A percentile compares a stretch with the other conserved stretches of the same genome.
These are phyloP conservation scores for Cavenderia fasciculata DNA, from an alignment of 78 protist genomes.

Conservation along the genomic window DNA sequence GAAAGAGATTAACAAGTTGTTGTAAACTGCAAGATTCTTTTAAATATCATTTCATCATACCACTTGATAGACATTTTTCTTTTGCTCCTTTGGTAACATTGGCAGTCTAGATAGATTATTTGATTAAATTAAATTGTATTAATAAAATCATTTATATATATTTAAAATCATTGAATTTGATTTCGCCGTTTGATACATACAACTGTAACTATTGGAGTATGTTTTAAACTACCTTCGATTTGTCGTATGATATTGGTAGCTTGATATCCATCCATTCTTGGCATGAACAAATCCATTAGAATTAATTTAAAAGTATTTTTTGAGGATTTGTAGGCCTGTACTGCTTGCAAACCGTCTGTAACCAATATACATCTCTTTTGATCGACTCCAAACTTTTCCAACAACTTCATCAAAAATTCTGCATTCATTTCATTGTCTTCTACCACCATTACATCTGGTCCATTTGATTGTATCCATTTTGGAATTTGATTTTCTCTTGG, in stretches of 20 bases:
- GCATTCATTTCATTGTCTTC: constrained; percentile 76
- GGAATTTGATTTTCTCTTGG: too few relatives aligned
- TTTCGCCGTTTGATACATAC: constrained; percentile 7
- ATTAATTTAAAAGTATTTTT: constrained; percentile 23
- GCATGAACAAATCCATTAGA: constrained; percentile 74
- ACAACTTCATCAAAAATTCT: constrained; percentile 44
- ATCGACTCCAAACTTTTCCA: constrained; percentile 68
- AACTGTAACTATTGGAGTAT: constrained; percentile 69
- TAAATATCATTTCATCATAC: not conserved
- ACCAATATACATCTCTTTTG: constrained; percentile 56
- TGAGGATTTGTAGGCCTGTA: constrained; percentile 30
- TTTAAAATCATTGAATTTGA: not conserved
- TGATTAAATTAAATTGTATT: not conserved
- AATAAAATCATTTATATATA: not conserved
- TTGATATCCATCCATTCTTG: constrained; percentile 74
- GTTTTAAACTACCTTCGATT: constrained; percentile 27
- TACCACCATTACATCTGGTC: constrained; percentile 69
- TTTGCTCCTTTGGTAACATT: constrained; percentile 73
- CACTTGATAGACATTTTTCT: constrained; percentile 67
- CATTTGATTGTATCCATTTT: not conserved
- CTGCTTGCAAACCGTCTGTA: constrained; percentile 68
- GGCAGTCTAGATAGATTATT: constrained; percentile 65
- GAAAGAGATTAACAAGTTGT: not conserved
- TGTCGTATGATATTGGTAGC: constrained; percentile 70
- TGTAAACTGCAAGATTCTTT: not conserved